Evolutionary conservation across 139 green algal species (phyloP).

Genomic region (Gonium pectorale): DNA sequence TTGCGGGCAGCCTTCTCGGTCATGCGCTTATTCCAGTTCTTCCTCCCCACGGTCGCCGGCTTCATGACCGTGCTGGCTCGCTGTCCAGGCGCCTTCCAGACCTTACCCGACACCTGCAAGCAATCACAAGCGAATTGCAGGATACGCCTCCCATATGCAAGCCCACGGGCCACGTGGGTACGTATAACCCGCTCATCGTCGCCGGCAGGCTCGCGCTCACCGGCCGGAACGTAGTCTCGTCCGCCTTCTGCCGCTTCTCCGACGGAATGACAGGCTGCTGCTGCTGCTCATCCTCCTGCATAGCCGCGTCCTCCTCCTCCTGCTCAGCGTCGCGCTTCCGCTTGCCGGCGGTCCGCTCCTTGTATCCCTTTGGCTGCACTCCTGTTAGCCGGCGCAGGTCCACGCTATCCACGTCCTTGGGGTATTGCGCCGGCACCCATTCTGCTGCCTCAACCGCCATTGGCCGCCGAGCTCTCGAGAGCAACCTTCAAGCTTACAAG

Average conservation of each 20-base stretch:
- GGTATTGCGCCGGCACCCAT: constrained; percentile 35
- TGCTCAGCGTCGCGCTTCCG: constrained; percentile 31
- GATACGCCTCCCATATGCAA: too few species aligned
- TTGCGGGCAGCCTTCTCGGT: constrained; percentile 32
- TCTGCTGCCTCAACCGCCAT: constrained; percentile 27
- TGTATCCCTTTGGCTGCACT: constrained; percentile 23
- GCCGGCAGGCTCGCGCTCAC: constrained; percentile 33
- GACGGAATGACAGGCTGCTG: background rate
- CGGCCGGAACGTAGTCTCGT: constrained; percentile 42
- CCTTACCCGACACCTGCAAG: constrained; percentile 60
- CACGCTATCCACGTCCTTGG: background rate
- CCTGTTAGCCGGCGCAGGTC: constrained; percentile 6
- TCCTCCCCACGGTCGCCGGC: background rate
- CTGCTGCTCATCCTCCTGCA: constrained; percentile 50
- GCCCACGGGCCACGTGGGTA: too few species aligned
- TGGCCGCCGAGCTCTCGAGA: too few species aligned
- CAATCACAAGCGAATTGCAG: background rate
- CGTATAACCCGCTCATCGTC: background rate
- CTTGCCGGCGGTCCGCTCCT: background rate
- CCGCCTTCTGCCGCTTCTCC: constrained; percentile 41
- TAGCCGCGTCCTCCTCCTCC: constrained; percentile 2
- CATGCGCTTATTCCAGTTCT: constrained; percentile 60
- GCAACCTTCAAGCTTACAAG: too few species aligned
- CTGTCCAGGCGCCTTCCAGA: constrained; percentile 55
- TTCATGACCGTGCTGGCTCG: constrained; percentile 55